Evolutionary conservation across 2,329 filamentous ascomycete genomes (phyloP), one percentile per base, ranked within the genome.

Genomic region (Aspergillus udagawae): DNA sequence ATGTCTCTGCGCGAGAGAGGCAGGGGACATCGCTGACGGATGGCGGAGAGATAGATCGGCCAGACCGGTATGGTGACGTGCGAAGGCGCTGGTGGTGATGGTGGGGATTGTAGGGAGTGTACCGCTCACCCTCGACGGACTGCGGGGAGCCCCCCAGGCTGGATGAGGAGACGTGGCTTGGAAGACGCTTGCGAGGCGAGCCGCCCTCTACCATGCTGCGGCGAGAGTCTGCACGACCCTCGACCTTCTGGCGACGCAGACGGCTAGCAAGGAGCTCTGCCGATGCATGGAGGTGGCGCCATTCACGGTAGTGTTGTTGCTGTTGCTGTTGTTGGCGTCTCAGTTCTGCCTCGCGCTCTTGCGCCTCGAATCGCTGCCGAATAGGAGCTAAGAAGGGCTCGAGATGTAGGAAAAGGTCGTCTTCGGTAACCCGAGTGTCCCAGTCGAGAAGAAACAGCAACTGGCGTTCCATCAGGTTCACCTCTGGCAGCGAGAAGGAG

Each of bases 381-480:
- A 97, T 90, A 28, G 93, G 93, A 35, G 86, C 86, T 48, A 99
- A 84, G 82, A 97, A 97, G 45, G 84, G 84, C 66, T 97, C 91
- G 44, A 97, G 83, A 74, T 96, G 90, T 64, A 81, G 82, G 79
- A 96, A 91, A 47, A 99, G 86, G 68, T 97, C 92, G 55, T 92
- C 83, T 70, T 92, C 86, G 45, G 82, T 87, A 70, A 99, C 92
- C 65, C 90, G 85, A 59, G 96, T 85, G 65, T 99, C 91, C 91
- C 92, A 99, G 73, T 97, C 90, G 49, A 99, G 83, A 47, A 99
- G 84, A 80, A 91, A 94, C 53, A 99, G 87, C 29, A 99, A 84
- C 78, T 99, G 94, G 83, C 96, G 95, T 83, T 99, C 94, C 94
- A 99, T 99, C 61, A 97, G 83, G 80, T 99, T 99, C 68, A 99